A percentile compares a stretch with the other conserved stretches of the same genome.
Conservation (phyloP, 495 filamentous ascomycete genomes). For the Poronia punctata region DNA sequence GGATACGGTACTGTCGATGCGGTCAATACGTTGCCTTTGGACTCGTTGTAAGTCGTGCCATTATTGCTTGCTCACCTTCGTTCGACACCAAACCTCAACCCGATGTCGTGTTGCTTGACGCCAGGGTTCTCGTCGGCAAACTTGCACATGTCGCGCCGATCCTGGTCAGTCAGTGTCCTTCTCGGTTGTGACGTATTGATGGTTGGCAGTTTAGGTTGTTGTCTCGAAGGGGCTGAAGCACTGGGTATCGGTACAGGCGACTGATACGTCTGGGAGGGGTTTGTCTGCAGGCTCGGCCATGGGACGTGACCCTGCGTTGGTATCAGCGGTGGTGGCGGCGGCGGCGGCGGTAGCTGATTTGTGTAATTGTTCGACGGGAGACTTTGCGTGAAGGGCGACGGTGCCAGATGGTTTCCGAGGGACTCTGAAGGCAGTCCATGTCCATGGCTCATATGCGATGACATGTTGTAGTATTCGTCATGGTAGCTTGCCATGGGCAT, state of each 20-base stretch:
- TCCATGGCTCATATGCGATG: conserved; percentile 34
- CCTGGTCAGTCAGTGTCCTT: conserved; percentile 87
- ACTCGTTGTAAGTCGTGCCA: too few relatives aligned
- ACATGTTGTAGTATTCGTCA: conserved; percentile 32
- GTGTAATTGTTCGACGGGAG: conserved; percentile 29
- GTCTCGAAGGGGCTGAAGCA: conserved; percentile 42
- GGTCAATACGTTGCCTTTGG: conserved; percentile 2
- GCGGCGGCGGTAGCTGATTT: conserved; percentile 27
- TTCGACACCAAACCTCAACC: conserved; percentile 93
- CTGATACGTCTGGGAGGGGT: conserved; percentile 43
- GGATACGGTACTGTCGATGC: conserved; percentile 78
- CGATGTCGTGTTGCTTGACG: conserved; percentile 98
- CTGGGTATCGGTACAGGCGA: conserved; percentile 50
- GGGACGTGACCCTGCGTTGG: conserved; percentile 47
- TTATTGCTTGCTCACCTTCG: conserved; percentile 63
- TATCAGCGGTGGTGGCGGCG: conserved; percentile 55
- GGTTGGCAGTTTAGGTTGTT: conserved; percentile 38
- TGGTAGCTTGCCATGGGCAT: conserved; percentile 43
- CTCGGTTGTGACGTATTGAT: conserved; percentile 58
- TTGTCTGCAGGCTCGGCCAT: conserved; percentile 67
- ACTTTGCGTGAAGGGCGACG: conserved; percentile 33
- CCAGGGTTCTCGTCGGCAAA: conserved; percentile 92
- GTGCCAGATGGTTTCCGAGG: conserved; percentile 34
- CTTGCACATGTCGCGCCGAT: conserved; percentile 87
- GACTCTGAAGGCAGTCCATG: conserved; percentile 43